Evolutionary conservation across 306 rosid species (phyloP), one percentile per base, ranked within the genome.

Genomic region (Corylus heterophylla): DNA sequence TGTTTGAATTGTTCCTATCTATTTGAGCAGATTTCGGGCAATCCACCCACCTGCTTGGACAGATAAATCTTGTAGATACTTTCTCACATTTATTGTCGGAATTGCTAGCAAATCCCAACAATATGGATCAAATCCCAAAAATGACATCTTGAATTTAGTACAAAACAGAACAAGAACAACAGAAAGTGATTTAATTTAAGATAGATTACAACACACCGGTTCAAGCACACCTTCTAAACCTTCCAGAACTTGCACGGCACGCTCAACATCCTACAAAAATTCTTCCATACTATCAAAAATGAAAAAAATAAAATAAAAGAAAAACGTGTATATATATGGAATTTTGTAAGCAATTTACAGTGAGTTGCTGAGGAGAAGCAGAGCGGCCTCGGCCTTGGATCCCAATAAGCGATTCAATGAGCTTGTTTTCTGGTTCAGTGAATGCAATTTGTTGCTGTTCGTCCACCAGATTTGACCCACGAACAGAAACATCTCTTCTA

Each of bases 331-430:
- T 37, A 37, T 42, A 42, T 42, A 42, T 42, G 45, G 45, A 29
- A 74, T 6, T 29, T 4, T 22, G 68, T 76, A 14, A 67, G 18
- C 13, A 47, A 8, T 16, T 49, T 59, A 94, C 97, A 31, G 37
- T 76, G 82, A 94, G 94, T 70, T 92, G 98, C 16, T 90, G 88
- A 37, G 94, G 86, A 72, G 98, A 89, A 77, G 96, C 89, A 68
- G 96, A 87, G 59, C 97, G 97, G 35, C 98, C 98, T n/a, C 97
- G 92, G 78, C 98, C 98, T 85, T 89, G 94, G 78, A 86, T 86
- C 44, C 98, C 98, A 29, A 94, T 63, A 70, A 94, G 93, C 1
- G 97, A 91, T 59, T 92, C 86, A 51, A 94, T 80, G 76, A 94
- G 98, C 11, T 96, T 80, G 47, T 77, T 85, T 75, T 94, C 98